phyloP scores from a whole-genome alignment of 108 stramenopile genomes.

The Conticribra guillardii region DNA sequence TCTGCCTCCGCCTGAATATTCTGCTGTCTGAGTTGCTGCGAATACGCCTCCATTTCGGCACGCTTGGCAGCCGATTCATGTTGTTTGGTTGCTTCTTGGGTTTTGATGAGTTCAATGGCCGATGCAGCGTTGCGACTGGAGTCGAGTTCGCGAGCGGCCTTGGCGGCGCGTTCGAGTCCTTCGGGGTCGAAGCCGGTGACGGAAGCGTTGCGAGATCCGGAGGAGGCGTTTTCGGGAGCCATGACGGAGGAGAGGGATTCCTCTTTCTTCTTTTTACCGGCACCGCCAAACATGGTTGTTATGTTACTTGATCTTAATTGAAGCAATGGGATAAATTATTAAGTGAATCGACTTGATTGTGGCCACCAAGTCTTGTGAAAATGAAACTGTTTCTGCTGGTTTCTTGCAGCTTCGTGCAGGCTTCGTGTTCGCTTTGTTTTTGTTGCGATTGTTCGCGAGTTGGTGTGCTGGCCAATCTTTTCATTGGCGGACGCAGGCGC shows the following conservation, averaged over 20 bases:
- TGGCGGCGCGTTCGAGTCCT: conserved; percentile 94
- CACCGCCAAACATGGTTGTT: conserved; percentile 58
- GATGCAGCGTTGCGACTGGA: conserved; percentile 68
- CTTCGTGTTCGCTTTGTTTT: background rate
- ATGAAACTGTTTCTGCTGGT: too few species aligned
- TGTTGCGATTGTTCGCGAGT: background rate
- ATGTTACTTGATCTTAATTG: background rate
- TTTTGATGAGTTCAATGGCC: conserved; percentile 93
- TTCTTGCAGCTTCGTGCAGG: too few species aligned
- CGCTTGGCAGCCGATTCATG: conserved; percentile 86
- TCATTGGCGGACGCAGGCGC: background rate
- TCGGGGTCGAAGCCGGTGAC: conserved; percentile 93
- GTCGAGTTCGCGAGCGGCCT: conserved; percentile 91
- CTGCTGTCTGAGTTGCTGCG: conserved; percentile 86
- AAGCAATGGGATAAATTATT: background rate
- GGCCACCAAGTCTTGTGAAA: too few species aligned
- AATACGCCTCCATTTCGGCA: conserved; percentile 91
- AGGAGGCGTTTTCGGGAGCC: conserved; percentile 83
- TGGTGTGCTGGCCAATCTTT: background rate
- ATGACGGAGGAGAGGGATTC: conserved; percentile 75
- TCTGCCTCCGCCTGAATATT: conserved; percentile 95
- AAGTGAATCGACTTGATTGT: too few species aligned
- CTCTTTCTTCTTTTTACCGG: conserved; percentile 60
- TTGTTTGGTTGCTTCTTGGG: conserved; percentile 95
- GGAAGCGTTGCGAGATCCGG: conserved; percentile 36